These are phyloP conservation scores for Zancudomyces culisetae DNA, from an alignment of 371 early-diverging fungal species.

Conservation along the genomic window DNA sequence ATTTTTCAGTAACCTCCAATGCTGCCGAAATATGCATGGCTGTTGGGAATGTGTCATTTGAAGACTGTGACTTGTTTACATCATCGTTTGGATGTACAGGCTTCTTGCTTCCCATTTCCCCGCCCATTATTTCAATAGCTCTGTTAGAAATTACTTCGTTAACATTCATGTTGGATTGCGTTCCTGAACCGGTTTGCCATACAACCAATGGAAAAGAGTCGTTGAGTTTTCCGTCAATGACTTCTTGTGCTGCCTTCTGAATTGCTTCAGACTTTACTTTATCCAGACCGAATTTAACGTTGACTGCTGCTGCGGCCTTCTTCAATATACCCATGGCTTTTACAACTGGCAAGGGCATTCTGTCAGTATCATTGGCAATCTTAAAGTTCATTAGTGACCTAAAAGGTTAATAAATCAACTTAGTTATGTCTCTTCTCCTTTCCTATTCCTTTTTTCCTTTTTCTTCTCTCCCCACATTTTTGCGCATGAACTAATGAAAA, in stretches of 20 bases:
- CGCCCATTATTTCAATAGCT: constrained; percentile 84
- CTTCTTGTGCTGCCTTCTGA: constrained; percentile 67
- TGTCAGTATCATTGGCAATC: constrained; percentile 77
- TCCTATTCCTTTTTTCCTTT: no score
- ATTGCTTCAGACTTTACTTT: constrained; percentile 63
- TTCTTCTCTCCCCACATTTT: no score
- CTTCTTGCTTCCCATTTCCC: constrained; percentile 66
- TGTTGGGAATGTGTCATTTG: constrained; percentile 95
- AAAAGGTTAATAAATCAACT: no score
- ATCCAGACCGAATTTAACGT: constrained; percentile 67
- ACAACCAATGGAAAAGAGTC: constrained; percentile 91
- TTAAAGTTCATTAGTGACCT: constrained; percentile 83
- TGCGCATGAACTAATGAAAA: no score
- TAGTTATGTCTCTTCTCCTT: no score
- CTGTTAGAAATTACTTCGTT: constrained; percentile 91
- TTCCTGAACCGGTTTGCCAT: constrained; percentile 95
- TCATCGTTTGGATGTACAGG: constrained; percentile 96
- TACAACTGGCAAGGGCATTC: constrained; percentile 85
- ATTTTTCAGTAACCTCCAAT: constrained; percentile 47
- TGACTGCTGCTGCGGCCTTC: constrained; percentile 80
- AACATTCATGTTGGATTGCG: constrained; percentile 92
- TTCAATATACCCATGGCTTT: constrained; percentile 85
- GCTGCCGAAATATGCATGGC: constrained; percentile 92
- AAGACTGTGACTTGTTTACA: constrained; percentile 90
- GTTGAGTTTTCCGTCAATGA: constrained; percentile 65